Evolutionary conservation across 768 basidiomycete species (phyloP).

Genomic region (Boletus speciosus): DNA sequence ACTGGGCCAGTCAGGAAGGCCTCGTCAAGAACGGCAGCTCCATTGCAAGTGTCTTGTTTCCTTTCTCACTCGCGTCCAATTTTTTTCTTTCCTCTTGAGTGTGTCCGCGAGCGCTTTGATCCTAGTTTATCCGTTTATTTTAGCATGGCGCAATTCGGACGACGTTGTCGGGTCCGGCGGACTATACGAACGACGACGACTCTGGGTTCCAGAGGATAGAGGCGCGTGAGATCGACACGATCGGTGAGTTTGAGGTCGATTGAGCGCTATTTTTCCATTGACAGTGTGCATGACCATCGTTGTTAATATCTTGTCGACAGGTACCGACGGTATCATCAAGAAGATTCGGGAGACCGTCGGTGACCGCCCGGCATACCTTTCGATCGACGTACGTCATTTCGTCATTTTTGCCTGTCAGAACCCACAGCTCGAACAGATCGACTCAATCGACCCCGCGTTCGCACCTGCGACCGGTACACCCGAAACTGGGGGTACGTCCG

Average conservation of each 20-base stretch:
- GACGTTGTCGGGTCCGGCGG: slow-evolving; percentile 71
- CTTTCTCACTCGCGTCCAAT: slow-evolving; percentile 7
- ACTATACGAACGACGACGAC: slow-evolving; percentile 73
- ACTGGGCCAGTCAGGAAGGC: slow-evolving; percentile 82
- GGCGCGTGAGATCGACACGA: slow-evolving; percentile 79
- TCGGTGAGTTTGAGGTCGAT: slow-evolving; percentile 44
- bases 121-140: slow-evolving; percentile 59
- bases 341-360: slow-evolving; percentile 80
- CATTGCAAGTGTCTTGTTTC: slow-evolving; percentile 68
- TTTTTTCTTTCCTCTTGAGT: slow-evolving; percentile 7
- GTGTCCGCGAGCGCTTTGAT: slow-evolving; percentile 49
- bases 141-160: slow-evolving; percentile 88
- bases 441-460: slow-evolving; percentile 77
- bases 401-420: background rate
- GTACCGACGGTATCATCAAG: slow-evolving; percentile 71
- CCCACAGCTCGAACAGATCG: slow-evolving; percentile 44
- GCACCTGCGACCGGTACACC: slow-evolving; percentile 85
- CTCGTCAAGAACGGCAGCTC: slow-evolving; percentile 73
- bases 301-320: slow-evolving; percentile 30
- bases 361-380: slow-evolving; percentile 69
- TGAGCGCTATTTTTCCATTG: background rate
- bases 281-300: background rate
- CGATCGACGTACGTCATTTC: slow-evolving; percentile 56
- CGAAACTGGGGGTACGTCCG: slow-evolving; percentile 60
- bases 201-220: slow-evolving; percentile 82